Percentiles rank a stretch among this genome's conserved stretches.
phyloP scores from a whole-genome alignment of 331 rosid genomes.

The Malus hybrid region DNA sequence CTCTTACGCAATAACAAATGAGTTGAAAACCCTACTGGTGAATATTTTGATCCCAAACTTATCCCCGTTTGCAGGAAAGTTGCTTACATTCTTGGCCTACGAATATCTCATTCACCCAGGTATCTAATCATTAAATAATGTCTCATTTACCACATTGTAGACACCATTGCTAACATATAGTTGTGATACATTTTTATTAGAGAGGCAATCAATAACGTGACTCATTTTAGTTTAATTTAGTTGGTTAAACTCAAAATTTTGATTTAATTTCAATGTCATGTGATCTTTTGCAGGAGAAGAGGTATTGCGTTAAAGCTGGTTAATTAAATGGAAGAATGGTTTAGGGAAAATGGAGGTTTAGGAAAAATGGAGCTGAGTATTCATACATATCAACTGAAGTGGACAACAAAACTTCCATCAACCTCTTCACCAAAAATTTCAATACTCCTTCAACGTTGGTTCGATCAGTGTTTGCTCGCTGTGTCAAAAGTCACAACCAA shows the following conservation, averaged over 20 bases:
- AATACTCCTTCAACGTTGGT: conserved; percentile 26
- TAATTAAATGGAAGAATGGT: conserved; percentile 28
- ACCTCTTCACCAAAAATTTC: conserved; percentile 20
- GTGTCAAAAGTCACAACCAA: neutral
- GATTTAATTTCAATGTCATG: neutral
- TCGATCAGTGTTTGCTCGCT: conserved; percentile 26
- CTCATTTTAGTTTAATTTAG: neutral
- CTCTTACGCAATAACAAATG: neutral
- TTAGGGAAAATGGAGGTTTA: conserved; percentile 9
- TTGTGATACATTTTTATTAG: neutral
- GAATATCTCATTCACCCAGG: conserved; percentile 23
- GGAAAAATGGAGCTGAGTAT: conserved; percentile 23
- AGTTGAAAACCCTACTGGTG: neutral
- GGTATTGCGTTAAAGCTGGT: conserved; percentile 21
- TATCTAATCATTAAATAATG: neutral
- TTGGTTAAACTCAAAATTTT: neutral
- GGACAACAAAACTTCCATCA: conserved; percentile 26
- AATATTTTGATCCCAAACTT: neutral
- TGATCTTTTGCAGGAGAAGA: conserved; percentile 13
- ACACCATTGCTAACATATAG: neutral
- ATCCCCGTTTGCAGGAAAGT: conserved; percentile 19
- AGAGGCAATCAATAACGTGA: neutral
- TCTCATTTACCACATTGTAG: neutral
- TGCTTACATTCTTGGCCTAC: conserved; percentile 27
- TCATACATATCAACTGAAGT: conserved; percentile 29